Conservation (phyloP, 768 basidiomycete genomes). For the Butyriboletus loyo region DNA sequence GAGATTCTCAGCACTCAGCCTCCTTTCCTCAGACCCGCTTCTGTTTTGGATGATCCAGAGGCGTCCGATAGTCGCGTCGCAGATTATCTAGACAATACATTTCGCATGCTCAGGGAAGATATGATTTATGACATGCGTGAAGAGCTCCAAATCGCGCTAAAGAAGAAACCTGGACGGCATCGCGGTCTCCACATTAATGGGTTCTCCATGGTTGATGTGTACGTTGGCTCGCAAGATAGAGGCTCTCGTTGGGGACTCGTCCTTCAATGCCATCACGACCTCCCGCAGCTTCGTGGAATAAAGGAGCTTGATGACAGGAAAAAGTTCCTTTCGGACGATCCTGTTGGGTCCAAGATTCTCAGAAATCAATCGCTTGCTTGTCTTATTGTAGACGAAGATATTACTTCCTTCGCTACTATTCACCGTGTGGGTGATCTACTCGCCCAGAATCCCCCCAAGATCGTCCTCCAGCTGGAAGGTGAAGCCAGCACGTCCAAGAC, state of each 20-base stretch:
- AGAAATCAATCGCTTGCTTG: slow-evolving; percentile 56
- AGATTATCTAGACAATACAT: slow-evolving; percentile 62
- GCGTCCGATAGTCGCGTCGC: slow-evolving; percentile 37
- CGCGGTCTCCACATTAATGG: slow-evolving; percentile 40
- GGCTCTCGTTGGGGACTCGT: slow-evolving; percentile 42
- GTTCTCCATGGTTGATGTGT: slow-evolving; percentile 38
- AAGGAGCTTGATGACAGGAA: slow-evolving; percentile 35
- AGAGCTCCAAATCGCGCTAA: slow-evolving; percentile 45
- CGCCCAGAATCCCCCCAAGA: slow-evolving; percentile 41
- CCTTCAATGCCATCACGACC: slow-evolving; percentile 35
- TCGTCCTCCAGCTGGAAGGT: slow-evolving; percentile 57
- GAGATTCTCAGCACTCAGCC: slow-evolving; percentile 48
- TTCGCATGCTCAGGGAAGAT: slow-evolving; percentile 63
- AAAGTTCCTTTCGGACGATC: slow-evolving; percentile 37
- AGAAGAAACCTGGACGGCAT: slow-evolving; percentile 40
- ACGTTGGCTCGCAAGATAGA: slow-evolving; percentile 30
- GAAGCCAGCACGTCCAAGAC: slow-evolving; percentile 38
- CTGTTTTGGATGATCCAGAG: slow-evolving; percentile 43
- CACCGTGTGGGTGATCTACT: slow-evolving; percentile 54
- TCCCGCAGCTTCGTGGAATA: slow-evolving; percentile 35
- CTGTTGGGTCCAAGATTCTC: slow-evolving; percentile 37
- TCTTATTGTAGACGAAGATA: slow-evolving; percentile 45
- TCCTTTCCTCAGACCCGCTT: slow-evolving; percentile 52
- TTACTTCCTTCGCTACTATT: slow-evolving; percentile 54
- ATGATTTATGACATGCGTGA: slow-evolving; percentile 61